Percentiles rank a stretch among this genome's conserved stretches.
Conservation (phyloP, 208 protist species). For the Lotmaria passim region DNA sequence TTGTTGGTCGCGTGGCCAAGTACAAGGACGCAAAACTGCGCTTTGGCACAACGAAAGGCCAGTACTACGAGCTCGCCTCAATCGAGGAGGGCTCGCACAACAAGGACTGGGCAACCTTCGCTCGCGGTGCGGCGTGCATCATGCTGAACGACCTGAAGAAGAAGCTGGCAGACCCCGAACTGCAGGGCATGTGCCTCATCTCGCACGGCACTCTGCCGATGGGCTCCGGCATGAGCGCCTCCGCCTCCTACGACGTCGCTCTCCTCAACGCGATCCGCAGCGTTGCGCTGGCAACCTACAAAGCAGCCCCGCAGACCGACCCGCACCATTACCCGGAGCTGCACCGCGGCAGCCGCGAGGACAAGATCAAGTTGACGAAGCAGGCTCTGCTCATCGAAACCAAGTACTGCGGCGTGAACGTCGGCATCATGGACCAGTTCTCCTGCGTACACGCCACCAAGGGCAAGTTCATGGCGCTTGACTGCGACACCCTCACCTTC, state of each 20-base stretch:
- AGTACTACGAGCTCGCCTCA: conserved; percentile 42
- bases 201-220: conserved; percentile 69
- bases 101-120: conserved; percentile 63
- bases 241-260: conserved; percentile 64
- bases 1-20: conserved; percentile 45
- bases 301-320: conserved; percentile 8
- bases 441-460: conserved; percentile 71
- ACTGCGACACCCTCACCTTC: conserved; percentile 75
- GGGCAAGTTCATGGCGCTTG: conserved; percentile 64
- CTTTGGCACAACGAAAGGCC: conserved; percentile 46
- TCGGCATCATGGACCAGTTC: conserved; percentile 92
- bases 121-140: conserved; percentile 44
- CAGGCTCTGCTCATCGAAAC: conserved; percentile 74
- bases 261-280: conserved; percentile 49
- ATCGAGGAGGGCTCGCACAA: conserved; percentile 36
- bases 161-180: conserved; percentile 40
- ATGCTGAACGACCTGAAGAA: conserved; percentile 46
- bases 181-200: conserved; percentile 57
- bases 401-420: conserved; percentile 76
- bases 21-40: conserved; percentile 50
- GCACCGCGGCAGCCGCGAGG: conserved; percentile 35
- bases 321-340: conserved; percentile 41
- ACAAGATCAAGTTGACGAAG: conserved; percentile 52
- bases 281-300: conserved; percentile 35
- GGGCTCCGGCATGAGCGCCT: conserved; percentile 79